phyloP scores from a whole-genome alignment of 257 asterid genomes.

The Lantana camara region DNA sequence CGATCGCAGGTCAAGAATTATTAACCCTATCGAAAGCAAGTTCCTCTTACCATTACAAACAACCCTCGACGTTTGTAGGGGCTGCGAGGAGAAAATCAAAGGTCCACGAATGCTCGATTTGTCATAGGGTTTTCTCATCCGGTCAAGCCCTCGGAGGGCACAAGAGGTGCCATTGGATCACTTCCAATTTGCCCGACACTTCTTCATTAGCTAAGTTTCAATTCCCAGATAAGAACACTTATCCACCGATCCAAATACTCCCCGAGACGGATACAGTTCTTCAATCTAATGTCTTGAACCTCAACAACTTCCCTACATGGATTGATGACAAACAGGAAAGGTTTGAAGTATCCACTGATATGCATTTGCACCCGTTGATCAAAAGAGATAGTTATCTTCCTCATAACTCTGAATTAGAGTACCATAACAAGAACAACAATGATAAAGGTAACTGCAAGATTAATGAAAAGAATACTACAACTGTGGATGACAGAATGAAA shows the following conservation, averaged over 20 bases:
- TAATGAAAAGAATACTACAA: slow-evolving; percentile 13
- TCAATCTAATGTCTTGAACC: slow-evolving; percentile 52
- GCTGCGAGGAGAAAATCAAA: slow-evolving; percentile 65
- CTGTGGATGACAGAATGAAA: background rate
- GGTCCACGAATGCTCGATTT: slow-evolving; percentile 86
- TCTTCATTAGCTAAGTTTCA: slow-evolving; percentile 46
- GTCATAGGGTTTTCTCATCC: slow-evolving; percentile 76
- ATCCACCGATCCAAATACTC: slow-evolving; percentile 1
- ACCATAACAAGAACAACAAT: slow-evolving; percentile 7
- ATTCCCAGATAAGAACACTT: slow-evolving; percentile 35
- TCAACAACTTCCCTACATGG: slow-evolving; percentile 78
- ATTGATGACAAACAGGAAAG: slow-evolving; percentile 45
- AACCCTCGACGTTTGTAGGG: slow-evolving; percentile 39
- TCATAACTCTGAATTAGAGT: background rate
- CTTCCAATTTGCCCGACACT: slow-evolving; percentile 55
- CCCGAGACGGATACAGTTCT: background rate
- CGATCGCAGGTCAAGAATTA: slow-evolving; percentile 44
- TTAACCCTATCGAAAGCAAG: slow-evolving; percentile 41
- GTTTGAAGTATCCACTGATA: slow-evolving; percentile 70
- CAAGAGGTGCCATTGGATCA: slow-evolving; percentile 96
- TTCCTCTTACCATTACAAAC: slow-evolving; percentile 50
- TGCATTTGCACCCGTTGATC: slow-evolving; percentile 55
- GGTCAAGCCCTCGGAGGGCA: slow-evolving; percentile 98
- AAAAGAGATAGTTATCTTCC: background rate
- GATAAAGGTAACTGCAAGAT: background rate